Conservation (phyloP, 208 protist genomes). For the Leishmania tarentolae region DNA sequence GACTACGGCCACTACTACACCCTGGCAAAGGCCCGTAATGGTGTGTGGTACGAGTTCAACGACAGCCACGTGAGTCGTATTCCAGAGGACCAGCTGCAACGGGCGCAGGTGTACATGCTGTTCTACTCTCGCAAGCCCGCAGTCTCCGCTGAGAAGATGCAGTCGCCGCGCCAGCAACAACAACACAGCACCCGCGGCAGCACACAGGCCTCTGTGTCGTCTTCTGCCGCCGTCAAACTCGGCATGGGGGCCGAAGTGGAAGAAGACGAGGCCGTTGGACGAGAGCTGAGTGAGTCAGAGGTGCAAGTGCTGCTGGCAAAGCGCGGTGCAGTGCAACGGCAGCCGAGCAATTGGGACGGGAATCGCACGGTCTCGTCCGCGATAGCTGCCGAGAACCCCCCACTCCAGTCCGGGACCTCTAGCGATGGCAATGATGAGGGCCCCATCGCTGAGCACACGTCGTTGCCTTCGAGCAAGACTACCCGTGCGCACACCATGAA, state of each 20-base stretch:
- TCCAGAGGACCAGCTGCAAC: conserved; percentile 63
- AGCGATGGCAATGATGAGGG: conserved; percentile 1
- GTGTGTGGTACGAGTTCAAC: conserved; percentile 89
- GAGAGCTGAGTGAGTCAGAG: conserved; percentile 32
- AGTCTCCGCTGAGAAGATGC: neutral
- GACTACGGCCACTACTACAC: conserved; percentile 93
- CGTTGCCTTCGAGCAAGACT: neutral
- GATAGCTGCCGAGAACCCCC: neutral
- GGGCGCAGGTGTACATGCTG: conserved; percentile 89
- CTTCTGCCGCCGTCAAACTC: neutral
- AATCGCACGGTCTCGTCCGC: no score
- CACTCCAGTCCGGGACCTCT: neutral
- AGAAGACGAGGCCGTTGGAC: conserved; percentile 11
- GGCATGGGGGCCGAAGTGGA: neutral
- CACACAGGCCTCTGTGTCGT: neutral
- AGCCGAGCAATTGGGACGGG: neutral
- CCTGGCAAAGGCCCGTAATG: conserved; percentile 79
- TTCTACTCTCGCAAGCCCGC: conserved; percentile 68
- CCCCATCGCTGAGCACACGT: neutral
- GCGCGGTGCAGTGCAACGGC: neutral
- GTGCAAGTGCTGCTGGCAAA: conserved; percentile 21
- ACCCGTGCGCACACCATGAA: conserved; percentile 14
- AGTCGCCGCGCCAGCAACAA: neutral
- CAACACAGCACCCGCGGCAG: conserved; percentile 1
- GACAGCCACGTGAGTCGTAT: conserved; percentile 71